These are phyloP conservation scores for Arxiozyma telluris DNA, from an alignment of 1,139 yeast species.

Conservation along the genomic window DNA sequence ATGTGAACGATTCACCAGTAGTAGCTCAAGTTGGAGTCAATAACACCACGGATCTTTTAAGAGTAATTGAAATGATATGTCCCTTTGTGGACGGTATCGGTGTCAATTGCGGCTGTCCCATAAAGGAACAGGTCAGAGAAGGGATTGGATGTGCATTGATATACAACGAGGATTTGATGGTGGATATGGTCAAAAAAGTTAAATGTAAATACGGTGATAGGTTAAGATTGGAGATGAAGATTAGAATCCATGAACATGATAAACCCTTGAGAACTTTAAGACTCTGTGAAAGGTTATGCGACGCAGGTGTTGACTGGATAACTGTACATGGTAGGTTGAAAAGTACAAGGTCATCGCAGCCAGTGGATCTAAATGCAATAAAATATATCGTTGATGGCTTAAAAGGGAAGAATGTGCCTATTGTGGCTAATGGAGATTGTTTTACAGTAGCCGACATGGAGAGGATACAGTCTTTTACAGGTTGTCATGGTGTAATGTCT, in stretches of 20 bases:
- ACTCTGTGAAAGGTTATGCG: conserved; percentile 67
- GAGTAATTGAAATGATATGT: conserved; percentile 81
- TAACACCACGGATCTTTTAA: conserved; percentile 70
- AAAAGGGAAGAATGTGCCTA: conserved; percentile 46
- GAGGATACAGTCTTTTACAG: conserved; percentile 53
- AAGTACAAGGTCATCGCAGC: conserved; percentile 72
- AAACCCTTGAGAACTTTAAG: conserved; percentile 49
- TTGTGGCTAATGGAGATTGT: conserved; percentile 95
- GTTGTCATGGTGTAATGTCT: conserved; percentile 91
- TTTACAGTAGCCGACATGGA: conserved; percentile 56
- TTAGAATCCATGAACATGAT: conserved; percentile 72
- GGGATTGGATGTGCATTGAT: conserved; percentile 96
- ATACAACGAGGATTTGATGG: conserved; percentile 72
- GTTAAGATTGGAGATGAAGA: conserved; percentile 80
- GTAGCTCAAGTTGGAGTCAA: conserved; percentile 90
- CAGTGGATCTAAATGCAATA: conserved; percentile 79
- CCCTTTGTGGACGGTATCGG: conserved; percentile 94
- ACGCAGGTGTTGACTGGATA: conserved; percentile 85
- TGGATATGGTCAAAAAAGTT: conserved; percentile 76
- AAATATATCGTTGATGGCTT: conserved; percentile 44
- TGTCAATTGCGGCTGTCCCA: conserved; percentile 95
- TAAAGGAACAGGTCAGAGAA: conserved; percentile 86
- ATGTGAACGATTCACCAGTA: conserved; percentile 53
- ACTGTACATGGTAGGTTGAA: conserved; percentile 92
- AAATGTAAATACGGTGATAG: conserved; percentile 60